Evolutionary conservation across 306 rosid genomes (phyloP).

Genomic region (Hippophae rhamnoides): DNA sequence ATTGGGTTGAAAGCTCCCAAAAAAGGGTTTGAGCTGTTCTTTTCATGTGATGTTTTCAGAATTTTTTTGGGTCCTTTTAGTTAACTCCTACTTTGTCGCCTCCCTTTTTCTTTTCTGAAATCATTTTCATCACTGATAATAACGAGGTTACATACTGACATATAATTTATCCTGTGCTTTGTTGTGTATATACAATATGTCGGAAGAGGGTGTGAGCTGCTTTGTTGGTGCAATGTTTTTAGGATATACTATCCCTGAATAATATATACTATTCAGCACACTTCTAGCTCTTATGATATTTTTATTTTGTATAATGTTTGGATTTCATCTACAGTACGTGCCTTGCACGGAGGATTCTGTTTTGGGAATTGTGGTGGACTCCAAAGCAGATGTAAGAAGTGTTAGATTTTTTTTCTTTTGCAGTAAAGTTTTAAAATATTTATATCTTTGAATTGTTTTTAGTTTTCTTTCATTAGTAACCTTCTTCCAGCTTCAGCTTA

Average conservation of each 20-base stretch:
- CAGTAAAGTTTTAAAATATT: not conserved
- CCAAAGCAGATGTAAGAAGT: conserved; percentile 72
- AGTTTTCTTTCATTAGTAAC: not conserved
- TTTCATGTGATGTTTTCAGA: not conserved
- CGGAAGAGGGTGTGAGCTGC: too few species aligned
- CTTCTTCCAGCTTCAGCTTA: not conserved
- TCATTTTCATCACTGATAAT: too few species aligned
- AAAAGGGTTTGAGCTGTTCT: conserved; percentile 48
- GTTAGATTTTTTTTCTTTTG: not conserved
- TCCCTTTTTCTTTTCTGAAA: not conserved
- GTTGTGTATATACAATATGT: too few species aligned
- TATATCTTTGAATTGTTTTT: not conserved
- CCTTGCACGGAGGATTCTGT: conserved; percentile 76
- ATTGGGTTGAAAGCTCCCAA: conserved; percentile 87
- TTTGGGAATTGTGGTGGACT: conserved; percentile 80
- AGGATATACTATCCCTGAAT: not conserved
- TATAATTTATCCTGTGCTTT: too few species aligned
- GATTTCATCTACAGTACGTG: conserved; percentile 55
- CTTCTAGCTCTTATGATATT: not conserved
- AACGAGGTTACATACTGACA: too few species aligned
- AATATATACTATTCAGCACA: not conserved
- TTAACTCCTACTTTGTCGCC: not conserved
- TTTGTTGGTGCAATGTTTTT: not conserved
- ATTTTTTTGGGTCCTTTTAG: not conserved
- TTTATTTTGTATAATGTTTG: not conserved